Evolutionary conservation across 139 green algal species (phyloP), one percentile per base, ranked within the genome.

Genomic region (Volvox reticuliferus): DNA sequence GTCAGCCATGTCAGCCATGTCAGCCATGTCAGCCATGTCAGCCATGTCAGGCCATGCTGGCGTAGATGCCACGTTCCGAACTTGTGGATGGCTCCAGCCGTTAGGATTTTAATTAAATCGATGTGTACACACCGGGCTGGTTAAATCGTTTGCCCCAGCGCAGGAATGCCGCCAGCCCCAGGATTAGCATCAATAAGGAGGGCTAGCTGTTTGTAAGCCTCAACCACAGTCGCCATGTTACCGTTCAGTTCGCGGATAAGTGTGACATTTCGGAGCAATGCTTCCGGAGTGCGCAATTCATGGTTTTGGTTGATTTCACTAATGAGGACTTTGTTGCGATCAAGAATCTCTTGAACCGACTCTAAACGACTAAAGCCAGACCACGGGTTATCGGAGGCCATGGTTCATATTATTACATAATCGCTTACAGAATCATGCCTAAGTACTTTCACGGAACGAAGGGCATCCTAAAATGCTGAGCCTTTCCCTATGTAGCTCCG

Each of bases 311-410:
- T 94, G 33, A 96, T 94, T 79, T 96, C 84, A 9, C 50, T 85
- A 22, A 96, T 96, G 0, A 96, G 81, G 19, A 96, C 82, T 86
- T 93, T 94, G 76, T 96, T 96, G 14, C 89, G 65, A 35, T 96
- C 92, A 13, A 96, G 82, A 16, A 95, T 73, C 20, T 93, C 92
- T 55, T 96, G 89, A 9, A 94, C 87, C 13, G 44, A 13, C 20
- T 86, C 87, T 0, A 91, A 33, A 26, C 16, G n/a, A 0, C 19
- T 21, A 16, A 86, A 87, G 3, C 87, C 87, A 16, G 55, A 30
- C 87, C 87, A 91, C 12, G 24, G 18, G 5, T 30, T n/a, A 1
- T 86, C 79, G 44, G 50, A 73, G 12, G 79, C 79, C 79, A 86
- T 79, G 65, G 2, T 28, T 9, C 12, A 12, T 28, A 73, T 55